phyloP scores from a whole-genome alignment of 768 basidiomycete genomes.

The Phanerochaete carnosa region DNA sequence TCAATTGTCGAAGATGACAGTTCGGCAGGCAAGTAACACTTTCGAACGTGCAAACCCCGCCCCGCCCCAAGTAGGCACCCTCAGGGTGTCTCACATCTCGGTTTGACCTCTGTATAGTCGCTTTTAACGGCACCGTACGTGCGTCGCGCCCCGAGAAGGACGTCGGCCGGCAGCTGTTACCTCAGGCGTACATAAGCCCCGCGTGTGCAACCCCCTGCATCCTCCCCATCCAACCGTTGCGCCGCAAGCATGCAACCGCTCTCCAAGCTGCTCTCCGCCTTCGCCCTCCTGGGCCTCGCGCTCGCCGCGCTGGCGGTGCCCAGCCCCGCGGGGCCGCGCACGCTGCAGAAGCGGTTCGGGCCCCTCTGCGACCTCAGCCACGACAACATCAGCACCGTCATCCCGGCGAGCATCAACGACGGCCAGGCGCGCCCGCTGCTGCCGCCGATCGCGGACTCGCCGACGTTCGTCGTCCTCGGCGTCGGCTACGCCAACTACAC shows the following conservation, averaged over 20 bases:
- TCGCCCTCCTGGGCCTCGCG: not conserved
- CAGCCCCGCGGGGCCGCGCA: not conserved
- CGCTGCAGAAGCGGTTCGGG: not conserved
- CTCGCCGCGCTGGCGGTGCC: not conserved
- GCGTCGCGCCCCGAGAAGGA: too few species aligned
- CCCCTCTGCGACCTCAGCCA: not conserved
- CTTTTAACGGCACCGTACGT: too few species aligned
- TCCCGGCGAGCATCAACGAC: not conserved
- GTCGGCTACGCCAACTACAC: conserved; percentile 52
- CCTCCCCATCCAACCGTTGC: not conserved
- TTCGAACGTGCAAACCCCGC: too few species aligned
- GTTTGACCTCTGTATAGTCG: too few species aligned
- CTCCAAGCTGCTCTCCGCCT: not conserved
- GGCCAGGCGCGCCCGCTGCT: conserved; percentile 25
- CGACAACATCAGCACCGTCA: not conserved
- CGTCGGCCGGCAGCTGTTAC: not conserved
- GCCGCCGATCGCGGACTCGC: conserved; percentile 28
- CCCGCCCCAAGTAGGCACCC: too few species aligned
- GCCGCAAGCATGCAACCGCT: not conserved
- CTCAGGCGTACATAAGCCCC: not conserved
- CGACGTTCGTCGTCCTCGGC: conserved; percentile 36
- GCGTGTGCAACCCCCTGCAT: not conserved
- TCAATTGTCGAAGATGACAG: too few species aligned
- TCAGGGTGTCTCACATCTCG: too few species aligned
- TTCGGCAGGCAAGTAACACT: too few species aligned